Evolutionary conservation across 2,329 filamentous ascomycete species (phyloP), one percentile per base, ranked within the genome.

Genomic region (Aureobasidium sp.): DNA sequence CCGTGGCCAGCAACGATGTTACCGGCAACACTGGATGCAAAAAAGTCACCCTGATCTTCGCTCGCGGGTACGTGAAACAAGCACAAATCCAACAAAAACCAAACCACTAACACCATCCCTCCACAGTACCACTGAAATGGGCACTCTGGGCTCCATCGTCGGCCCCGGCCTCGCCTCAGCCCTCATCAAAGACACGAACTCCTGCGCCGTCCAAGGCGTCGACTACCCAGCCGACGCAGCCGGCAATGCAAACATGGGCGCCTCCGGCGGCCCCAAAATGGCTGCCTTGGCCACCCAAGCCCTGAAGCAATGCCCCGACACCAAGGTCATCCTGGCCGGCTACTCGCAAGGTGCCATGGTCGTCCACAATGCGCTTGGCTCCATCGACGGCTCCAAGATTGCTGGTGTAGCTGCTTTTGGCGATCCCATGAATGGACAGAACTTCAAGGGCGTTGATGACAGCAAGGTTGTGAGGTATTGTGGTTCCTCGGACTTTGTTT

Each of bases 21-120:
- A 64, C 60, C 7, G 44, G 34, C 17, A 65, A 64, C 61, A 63
- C 60, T 42, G 64, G 60, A 53, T 81, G 78, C 71, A 77, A 76
- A 61, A 69, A 74, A 27, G 76, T 82, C 64, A 84, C 81, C 3
- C 71, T 84, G 53, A 78, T 85, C 66, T 84, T 82, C 65, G 82
- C 82, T n/a, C 78, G 82, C n/a, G 82, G 82, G 42, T 57, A 57
- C 12, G 53, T 57, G 11, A 20, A 27, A 20, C 9, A 17, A 27
- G 1, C 12, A 3, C 17, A 5, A 5, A 22, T 7, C 39, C n/a
- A 17, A 12, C 31, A 3, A 1, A 41, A 20, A 15, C 15, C 22
- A 25, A 42, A 41, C 1, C 14, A 29, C 37, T 55, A n/a, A 55
- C n/a, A 31, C 1, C 15, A 2, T n/a, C 15, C 4, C 3, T 34